phyloP scores from a whole-genome alignment of 2,329 filamentous ascomycete species.

The Fusarium subglutinans region DNA sequence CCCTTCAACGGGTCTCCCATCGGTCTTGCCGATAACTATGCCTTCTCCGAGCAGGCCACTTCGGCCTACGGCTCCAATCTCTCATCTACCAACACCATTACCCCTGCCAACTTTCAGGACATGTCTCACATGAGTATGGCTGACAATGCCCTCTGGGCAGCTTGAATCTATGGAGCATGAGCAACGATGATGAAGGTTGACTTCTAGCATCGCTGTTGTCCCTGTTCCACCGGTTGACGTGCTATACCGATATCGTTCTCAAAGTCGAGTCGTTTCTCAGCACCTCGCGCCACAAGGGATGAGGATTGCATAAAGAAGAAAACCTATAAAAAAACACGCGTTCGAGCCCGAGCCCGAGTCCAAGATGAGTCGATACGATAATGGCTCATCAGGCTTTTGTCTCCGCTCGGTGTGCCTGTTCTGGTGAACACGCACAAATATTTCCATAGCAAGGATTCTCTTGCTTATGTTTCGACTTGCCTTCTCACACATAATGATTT shows the following conservation, averaged over 20 bases:
- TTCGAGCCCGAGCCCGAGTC: constrained; percentile 26
- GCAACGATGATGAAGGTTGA: constrained; percentile 6
- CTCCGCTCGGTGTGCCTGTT: constrained; percentile 18
- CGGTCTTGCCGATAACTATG: constrained; percentile 37
- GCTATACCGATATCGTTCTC: constrained; percentile 1
- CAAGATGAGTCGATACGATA: constrained; percentile 17
- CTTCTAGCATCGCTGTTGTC: constrained; percentile 21
- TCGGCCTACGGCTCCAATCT: constrained; percentile 41
- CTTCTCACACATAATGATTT: constrained; percentile 39
- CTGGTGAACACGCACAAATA: constrained; percentile 2
- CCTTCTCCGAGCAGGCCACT: constrained; percentile 39
- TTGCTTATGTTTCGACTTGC: constrained; percentile 14
- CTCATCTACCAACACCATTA: constrained; percentile 43
- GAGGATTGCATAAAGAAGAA: constrained; percentile 31
- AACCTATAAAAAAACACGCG: constrained; percentile 13
- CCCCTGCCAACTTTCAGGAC: constrained; percentile 40
- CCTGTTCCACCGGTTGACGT: constrained; percentile 27
- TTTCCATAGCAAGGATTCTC: constrained; percentile 2
- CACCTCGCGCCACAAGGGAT: constrained; percentile 27
- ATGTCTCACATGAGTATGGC: constrained; percentile 37
- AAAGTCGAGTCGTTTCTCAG: constrained; percentile 1
- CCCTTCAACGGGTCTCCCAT: constrained; percentile 39
- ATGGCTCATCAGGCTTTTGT: constrained; percentile 3
- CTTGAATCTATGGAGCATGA: constrained; percentile 14
- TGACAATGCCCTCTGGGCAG: constrained; percentile 34